Evolutionary conservation across 345 rosid genomes (phyloP), one percentile per base, ranked within the genome.

Genomic region (Carallia brachiata): DNA sequence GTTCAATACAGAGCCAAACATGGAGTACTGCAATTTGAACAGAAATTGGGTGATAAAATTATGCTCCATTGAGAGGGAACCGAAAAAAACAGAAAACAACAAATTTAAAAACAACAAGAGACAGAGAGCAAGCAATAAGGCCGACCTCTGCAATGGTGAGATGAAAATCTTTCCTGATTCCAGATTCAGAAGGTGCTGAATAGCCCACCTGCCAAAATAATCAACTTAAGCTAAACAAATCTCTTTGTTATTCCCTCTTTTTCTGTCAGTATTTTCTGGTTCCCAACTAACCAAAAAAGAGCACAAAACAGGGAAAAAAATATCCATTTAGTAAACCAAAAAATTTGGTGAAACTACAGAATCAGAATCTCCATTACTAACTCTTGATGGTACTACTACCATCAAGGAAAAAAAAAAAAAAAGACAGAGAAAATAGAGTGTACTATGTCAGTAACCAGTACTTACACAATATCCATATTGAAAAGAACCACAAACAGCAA

Each of bases 1-100:
- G 48, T 93, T 89, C 69, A 92, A 50, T 66, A 92, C 86, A 12
- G 97, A 92, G 18, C 97, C 96, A 79, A 92, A 92, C 79, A 85
- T 72, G 2, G 97, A 87, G 84, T 86, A 92, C 97, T 92, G 83
- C 66, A 44, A 39, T 32, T 32, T 32, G 34, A 32, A 32, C 34
- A 32, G 34, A 32, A 32, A 32, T 32, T 32, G 34, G 34, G 34
- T 32, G 34, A 32, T 32, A 32, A 32, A 32, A 32, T 32, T 1
- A 32, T 32, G 34, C 34, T 32, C 34, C 34, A 2, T 32, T 32
- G 4, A 32, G 34, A 4, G 34, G 34, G 34, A 32, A 32, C 34
- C 23, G 23, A 23, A 32, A 32, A 32, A 32, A 32, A 32, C n/a
- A n/a, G n/a, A n/a, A n/a, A n/a, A n/a, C n/a, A n/a, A n/a, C n/a